Evolutionary conservation across 2,329 filamentous ascomycete genomes (phyloP).

Genomic region (Penicillium brevicompactum): DNA sequence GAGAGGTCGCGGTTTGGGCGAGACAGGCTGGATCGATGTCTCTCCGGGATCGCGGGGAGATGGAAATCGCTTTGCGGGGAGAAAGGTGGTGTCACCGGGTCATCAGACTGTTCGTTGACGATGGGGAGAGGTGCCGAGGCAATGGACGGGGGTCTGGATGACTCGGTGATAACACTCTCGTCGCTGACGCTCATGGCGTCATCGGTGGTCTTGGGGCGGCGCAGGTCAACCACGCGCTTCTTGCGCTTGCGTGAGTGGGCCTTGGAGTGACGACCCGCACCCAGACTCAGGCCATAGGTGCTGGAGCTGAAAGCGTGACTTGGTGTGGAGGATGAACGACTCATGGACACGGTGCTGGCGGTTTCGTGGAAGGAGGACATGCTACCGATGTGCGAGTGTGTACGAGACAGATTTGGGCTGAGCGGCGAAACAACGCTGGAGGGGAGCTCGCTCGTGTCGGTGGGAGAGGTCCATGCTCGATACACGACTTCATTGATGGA

Average conservation of each 20-base stretch:
- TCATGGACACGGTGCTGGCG: slow-evolving; percentile 66
- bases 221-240: slow-evolving; percentile 53
- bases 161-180: slow-evolving; percentile 45
- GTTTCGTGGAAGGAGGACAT: slow-evolving; percentile 71
- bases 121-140: slow-evolving; percentile 59
- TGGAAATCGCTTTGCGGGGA: slow-evolving; percentile 44
- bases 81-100: slow-evolving; percentile 55
- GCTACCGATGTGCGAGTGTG: slow-evolving; percentile 65
- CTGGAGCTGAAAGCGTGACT: slow-evolving; percentile 41
- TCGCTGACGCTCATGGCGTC: slow-evolving; percentile 46
- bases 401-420: slow-evolving; percentile 60
- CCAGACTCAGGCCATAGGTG: slow-evolving; percentile 43
- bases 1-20: slow-evolving; percentile 29
- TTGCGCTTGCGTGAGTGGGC: slow-evolving; percentile 48
- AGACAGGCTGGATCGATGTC: slow-evolving; percentile 33
- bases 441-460: slow-evolving; percentile 66
- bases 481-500: slow-evolving; percentile 89
- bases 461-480: slow-evolving; percentile 82
- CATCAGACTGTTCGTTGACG: slow-evolving; percentile 61
- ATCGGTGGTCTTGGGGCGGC: slow-evolving; percentile 43
- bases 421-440: slow-evolving; percentile 42
- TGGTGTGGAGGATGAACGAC: slow-evolving; percentile 49
- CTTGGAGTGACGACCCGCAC: slow-evolving; percentile 47
- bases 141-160: slow-evolving; percentile 47
- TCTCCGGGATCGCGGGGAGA: slow-evolving; percentile 39